Base-by-base conservation (phyloP, 352 stramenopile species). In the Phytophthora foliorum region DNA sequence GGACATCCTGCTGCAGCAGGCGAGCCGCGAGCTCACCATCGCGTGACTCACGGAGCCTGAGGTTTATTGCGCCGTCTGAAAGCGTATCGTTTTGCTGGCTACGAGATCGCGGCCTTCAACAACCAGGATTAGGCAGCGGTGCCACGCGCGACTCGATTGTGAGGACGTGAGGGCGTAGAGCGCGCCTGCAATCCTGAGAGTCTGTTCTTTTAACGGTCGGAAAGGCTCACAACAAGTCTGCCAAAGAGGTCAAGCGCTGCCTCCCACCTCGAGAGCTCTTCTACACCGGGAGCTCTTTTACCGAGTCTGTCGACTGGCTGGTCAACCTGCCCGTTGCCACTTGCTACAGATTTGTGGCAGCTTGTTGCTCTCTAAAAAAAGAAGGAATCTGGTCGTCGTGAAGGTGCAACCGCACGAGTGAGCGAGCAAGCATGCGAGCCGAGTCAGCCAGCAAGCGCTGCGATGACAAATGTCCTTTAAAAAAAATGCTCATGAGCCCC, bases 231-330 rank as follows among this genome's bases (percentile, higher is more conserved):
- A n/a, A 7, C 49, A 8, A 27, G 27, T 48, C 17, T 46, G 34
- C 19, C 36, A 45, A 45, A 22, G 17, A 45, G 39, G n/a, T 13
- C 44, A 51, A 51, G 44, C 22, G n/a, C 17, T 45, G 24, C 34
- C 38, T 58, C 45, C 57, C n/a, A 17, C 25, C 36, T 22, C 7
- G 36, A 69, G 34, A 54, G 25, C 62, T 45, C 63, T 70, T 70
- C 54, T 70, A 70, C 54, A 14, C 13, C 29, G 24, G 57, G 54
- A 46, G 45, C 51, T 64, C 54, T 70, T 70, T 46, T 65, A 65
- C 55, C 21, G 13, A 46, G 54, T 49, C 38, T n/a, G 22, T 16
- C 36, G 21, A 64, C 42, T 69, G 61, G 11, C 50, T 69, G 61
- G 61, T 46, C 32, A 57, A 63, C 53, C 24, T 41, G 45, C 25